Evolutionary conservation across 148 eudicot species (phyloP), one percentile per base, ranked within the genome.

Genomic region (Heliosperma pusillum): DNA sequence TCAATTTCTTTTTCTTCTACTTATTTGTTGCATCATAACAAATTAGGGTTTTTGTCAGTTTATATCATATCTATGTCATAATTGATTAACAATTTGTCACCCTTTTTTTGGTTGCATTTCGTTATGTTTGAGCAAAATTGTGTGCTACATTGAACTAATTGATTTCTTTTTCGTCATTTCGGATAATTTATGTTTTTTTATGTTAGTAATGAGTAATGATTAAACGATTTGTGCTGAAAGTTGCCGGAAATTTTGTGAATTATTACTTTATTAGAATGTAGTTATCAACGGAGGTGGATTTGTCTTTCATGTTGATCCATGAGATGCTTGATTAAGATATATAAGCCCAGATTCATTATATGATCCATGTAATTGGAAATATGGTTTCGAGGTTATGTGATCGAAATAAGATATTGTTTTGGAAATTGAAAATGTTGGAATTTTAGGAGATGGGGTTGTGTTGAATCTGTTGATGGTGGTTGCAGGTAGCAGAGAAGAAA

Each of bases 401-500:
- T 30, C 40, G 24, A 66, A 15, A 16, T 30, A 45, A 4, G 47
- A 66, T 1, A 2, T 12, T 67, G 24, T 40, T 67, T 25, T 13
- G 26, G 11, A 36, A 64, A 19, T 42, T 16, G 59, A 21, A 58
- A n/a, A 19, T 78, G n/a, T 29, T 70, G 7, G 44, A 67, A 36
- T 15, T 8, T 9, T 24, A 44, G 66, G 71, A 16, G 2, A 27
- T 45, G 67, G 27, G 47, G 15, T n/a, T 44, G 19, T 66, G 69
- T 67, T 26, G 68, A 36, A 40, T 22, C 36, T 77, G 20, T 20
- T 0, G 52, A 50, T 67, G 70, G 53, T 27, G 76, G 76, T 11
- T 84, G 74, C 30, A 91, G 96, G 85, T 75, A 78, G 72, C 65
- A 5, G 98, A 92, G 80, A 91, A 87, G 79, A 84, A 84, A 80